phyloP scores from a whole-genome alignment of 2,329 filamentous ascomycete species.

The Cercospora sp. region DNA sequence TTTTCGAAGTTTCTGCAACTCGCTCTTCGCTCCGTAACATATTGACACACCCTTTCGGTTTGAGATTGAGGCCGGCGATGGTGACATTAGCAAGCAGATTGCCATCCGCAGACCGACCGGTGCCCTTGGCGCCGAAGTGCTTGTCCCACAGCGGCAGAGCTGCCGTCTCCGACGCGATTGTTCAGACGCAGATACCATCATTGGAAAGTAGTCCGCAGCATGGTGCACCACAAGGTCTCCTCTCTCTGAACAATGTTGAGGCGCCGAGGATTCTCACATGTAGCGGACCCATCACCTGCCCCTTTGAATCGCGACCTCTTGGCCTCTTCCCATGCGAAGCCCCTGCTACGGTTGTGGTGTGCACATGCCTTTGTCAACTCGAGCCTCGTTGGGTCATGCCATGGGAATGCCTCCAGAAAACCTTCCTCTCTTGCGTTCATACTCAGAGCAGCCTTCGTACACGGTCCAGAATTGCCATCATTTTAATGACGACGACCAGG shows the following conservation, averaged over 20 bases:
- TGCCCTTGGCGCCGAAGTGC: slow-evolving; percentile 26
- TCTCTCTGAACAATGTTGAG: slow-evolving; percentile 24
- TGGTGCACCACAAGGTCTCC: slow-evolving; percentile 1
- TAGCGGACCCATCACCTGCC: slow-evolving; percentile 20
- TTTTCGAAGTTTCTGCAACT: slow-evolving; percentile 6
- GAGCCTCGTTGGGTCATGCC: neutral
- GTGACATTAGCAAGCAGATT: slow-evolving; percentile 35
- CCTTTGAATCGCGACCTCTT: neutral
- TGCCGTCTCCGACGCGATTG: slow-evolving; percentile 56
- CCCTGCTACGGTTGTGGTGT: neutral
- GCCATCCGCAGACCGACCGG: slow-evolving; percentile 26
- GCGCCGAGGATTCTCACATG: slow-evolving; percentile 23
- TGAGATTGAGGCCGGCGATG: slow-evolving; percentile 28
- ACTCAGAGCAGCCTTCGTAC: neutral
- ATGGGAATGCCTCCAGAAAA: neutral
- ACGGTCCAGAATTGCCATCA: neutral
- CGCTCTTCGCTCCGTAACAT: slow-evolving; percentile 6
- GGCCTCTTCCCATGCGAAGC: neutral
- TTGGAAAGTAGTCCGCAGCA: slow-evolving; percentile 51
- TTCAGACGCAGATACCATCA: slow-evolving; percentile 66
- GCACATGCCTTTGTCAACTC: neutral
- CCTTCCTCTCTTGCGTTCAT: neutral
- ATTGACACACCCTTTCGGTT: slow-evolving; percentile 12
- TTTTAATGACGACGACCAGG: neutral
- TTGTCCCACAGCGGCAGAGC: slow-evolving; percentile 27